Base-by-base conservation (phyloP, 1,284 basidiomycete species). In the Schizophyllum amplum region DNA sequence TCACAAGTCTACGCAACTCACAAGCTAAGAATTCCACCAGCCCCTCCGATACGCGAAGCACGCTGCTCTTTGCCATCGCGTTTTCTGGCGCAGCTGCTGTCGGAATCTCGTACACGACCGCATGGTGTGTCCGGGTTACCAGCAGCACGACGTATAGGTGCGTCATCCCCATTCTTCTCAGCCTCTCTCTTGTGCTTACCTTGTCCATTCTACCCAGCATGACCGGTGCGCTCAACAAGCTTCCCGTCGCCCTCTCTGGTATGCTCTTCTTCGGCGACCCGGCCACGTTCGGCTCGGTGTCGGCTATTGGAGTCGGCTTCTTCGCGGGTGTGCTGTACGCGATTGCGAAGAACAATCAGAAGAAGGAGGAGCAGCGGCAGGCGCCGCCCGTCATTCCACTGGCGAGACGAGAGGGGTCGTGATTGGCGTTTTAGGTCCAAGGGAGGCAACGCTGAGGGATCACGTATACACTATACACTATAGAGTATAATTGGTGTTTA, bases 141-240 rank as follows among this genome's bases (percentile, higher is more conserved):
- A 94, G 92, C 61, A 98, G 94, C 63, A 99, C 97, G 49, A 99
- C 97, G 6, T 99, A 98, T 73, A 94, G 90, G 86, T 87, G 58
- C 21, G 22, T 53, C 4, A 23, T 49, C 53, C 48, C 55, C 49
- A 33, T 55, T 56, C 17, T 22, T 48, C 25, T 48, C 33, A 53
- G 55, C 33, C 42, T 60, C 42, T 51, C 56, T 64, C 46, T 47
- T 24, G 5, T 13, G 6, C 27, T 33, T 33, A 6, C 27, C 27
- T 6, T 13, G 13, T 13, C 6, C 13, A 51, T 25, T 52, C 49
- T 47, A 47, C 60, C 27, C 69, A 94, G 92, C 64, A 99, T 99
- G 97, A 95, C 98, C 54, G 97, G 97, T 6, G 97, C 97, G 0
- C 74, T 99, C 64, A 99, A 99, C 79, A 99, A 99, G 76, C 81